Conservation (phyloP, 2,329 filamentous ascomycete species). For the Talaromyces sp. region DNA sequence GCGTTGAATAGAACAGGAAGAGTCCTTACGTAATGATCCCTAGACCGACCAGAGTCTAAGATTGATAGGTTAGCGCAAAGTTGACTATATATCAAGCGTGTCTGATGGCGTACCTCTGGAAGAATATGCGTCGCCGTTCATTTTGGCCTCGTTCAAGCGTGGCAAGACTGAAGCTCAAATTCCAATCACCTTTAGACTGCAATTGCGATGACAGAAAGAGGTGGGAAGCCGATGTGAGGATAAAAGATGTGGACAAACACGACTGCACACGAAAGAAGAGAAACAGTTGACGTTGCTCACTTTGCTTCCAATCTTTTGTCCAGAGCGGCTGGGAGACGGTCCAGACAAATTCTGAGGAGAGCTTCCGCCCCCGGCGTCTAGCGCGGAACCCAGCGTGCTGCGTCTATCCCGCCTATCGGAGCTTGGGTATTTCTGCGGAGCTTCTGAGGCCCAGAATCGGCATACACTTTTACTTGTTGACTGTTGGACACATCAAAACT, state of each 20-base stretch:
- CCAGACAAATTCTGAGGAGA: slow-evolving; percentile 15
- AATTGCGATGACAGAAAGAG: neutral
- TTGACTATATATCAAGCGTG: no score
- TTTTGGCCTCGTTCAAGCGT: slow-evolving; percentile 41
- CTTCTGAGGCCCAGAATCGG: neutral
- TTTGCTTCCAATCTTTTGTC: slow-evolving; percentile 16
- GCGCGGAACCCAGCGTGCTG: neutral
- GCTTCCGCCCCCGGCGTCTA: slow-evolving; percentile 13
- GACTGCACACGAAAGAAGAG: neutral
- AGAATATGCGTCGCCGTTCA: slow-evolving; percentile 84
- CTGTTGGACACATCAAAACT: neutral
- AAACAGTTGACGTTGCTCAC: neutral
- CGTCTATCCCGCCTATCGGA: slow-evolving; percentile 19
- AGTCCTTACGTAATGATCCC: slow-evolving; percentile 52
- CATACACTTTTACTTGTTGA: neutral
- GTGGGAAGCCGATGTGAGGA: neutral
- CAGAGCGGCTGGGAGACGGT: neutral
- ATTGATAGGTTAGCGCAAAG: slow-evolving; percentile 35
- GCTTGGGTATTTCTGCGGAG: neutral
- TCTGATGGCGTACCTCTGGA: slow-evolving; percentile 60
- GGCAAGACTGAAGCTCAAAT: slow-evolving; percentile 9
- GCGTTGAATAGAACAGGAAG: neutral
- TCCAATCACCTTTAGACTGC: neutral
- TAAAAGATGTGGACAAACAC: neutral
- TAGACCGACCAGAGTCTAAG: slow-evolving; percentile 50